Evolutionary conservation across 1,139 yeast genomes (phyloP), one percentile per base, ranked within the genome.

Genomic region (Arxiozyma telluris): DNA sequence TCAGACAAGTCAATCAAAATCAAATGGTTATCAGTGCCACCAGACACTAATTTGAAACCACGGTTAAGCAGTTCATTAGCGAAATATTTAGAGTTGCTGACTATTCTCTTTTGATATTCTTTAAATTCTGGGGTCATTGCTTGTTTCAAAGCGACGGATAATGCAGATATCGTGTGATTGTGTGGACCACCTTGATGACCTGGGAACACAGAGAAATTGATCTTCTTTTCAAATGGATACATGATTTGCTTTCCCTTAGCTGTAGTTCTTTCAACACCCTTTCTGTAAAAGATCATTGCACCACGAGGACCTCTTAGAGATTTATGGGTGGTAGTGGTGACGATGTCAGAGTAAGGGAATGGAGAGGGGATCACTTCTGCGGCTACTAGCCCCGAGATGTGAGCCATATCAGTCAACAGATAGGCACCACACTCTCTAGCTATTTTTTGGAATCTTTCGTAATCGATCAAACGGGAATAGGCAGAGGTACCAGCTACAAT

Each of bases 161-260:
- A 76, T 15, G 97, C 98, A 61, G 96, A 86, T 68, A 91, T 91
- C 64, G 97, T 91, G 74, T 91, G 97, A 78, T 91, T 91, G 74
- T 91, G 97, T 63, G 98, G 98, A 67, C 98, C 98, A 76, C 98
- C 98, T 78, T 91, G 98, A 73, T 91, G 97, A 56, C 96, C 98
- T 63, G 98, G 98, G 87, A 91, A 91, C 47, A 91, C 97, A 25
- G 96, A 87, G 70, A 91, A 91, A 78, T 91, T 91, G 73, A 91
- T 89, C 68, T 85, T 87, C 72, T 81, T 82, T 69, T 91, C 97
- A 68, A 91, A 80, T 59, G 90, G 96, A 72, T 89, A 91, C 56
- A 78, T 76, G 57, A 87, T 78, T 74, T 89, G 95, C 75, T 88
- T 87, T 63, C 97, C 97, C 77, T 88, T 88, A 53, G 75, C 84